Evolutionary conservation across 768 basidiomycete species (phyloP), one percentile per base, ranked within the genome.

Genomic region (Sporobolomyces roseus): DNA sequence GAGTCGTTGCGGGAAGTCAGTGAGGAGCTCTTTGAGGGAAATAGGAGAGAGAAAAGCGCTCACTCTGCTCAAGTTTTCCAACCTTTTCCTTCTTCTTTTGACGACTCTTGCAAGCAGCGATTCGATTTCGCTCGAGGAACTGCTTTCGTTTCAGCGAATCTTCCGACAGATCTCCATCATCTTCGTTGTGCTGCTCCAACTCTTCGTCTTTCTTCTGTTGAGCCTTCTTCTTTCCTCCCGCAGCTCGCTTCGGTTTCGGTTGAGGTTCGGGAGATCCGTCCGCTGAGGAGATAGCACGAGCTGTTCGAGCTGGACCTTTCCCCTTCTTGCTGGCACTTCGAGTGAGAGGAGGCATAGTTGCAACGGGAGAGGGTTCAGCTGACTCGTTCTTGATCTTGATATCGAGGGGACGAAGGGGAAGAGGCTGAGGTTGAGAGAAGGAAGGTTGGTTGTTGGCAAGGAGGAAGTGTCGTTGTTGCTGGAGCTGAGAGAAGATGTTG

Each of bases 21-120:
- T 41, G 7, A 29, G 2, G 19, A 13, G 17, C 23, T 58, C 1
- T 29, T 3, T 12, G 50, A 13, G 17, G 4, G 10, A 17, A 7
- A n/a, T n/a, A 51, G 25, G 50, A 13, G 50, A 21, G 50, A 14
- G 50, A 51, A 51, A 25, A 33, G 29, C 4, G 63, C 67, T 35
- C 7, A 64, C 65, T 54, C n/a, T 53, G n/a, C 52, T 75, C 74
- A 29, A 75, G 62, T 25, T 61, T 49, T 23, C 55, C 55, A 10
- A 68, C 55, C 60, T 61, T 64, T 50, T 72, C 71, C 68, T 75
- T 75, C 71, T 75, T 75, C 74, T 75, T 75, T 61, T 65, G 59
- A 29, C 74, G 58, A 27, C 65, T 67, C 65, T 75, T 75, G 71
- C 68, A 70, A 25, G 74, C 74, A 13, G 74, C 74, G 33, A 75